These are phyloP conservation scores for Colletotrichum sublineola DNA, from an alignment of 2,329 filamentous ascomycete species.

Conservation along the genomic window DNA sequence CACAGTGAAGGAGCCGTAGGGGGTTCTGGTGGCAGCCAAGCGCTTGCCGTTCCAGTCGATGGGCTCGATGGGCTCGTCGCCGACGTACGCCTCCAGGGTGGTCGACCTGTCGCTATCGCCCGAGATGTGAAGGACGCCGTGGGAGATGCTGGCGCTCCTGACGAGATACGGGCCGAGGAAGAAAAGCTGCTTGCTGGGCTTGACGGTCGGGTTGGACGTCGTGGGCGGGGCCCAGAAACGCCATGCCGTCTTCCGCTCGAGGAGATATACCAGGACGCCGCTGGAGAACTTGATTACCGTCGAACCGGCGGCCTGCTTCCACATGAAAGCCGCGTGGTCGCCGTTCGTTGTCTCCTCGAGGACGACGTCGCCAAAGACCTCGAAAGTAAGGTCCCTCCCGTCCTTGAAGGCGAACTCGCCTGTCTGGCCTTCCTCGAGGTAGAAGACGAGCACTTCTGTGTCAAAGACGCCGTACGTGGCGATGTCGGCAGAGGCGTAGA, in stretches of 20 bases:
- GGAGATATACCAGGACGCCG: conserved; percentile 66
- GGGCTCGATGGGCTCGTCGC: conserved; percentile 68
- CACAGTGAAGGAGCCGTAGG: conserved; percentile 62
- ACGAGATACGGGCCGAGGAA: conserved; percentile 75
- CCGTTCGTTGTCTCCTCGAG: conserved; percentile 42
- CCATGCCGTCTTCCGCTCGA: conserved; percentile 76
- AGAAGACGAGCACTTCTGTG: conserved; percentile 74
- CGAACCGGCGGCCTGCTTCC: conserved; percentile 63
- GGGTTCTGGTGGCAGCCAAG: conserved; percentile 51
- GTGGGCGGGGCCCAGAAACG: conserved; percentile 75
- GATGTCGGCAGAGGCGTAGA: conserved; percentile 79
- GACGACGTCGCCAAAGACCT: conserved; percentile 51
- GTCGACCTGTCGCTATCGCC: conserved; percentile 80
- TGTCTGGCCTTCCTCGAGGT: conserved; percentile 69
- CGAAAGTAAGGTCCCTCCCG: conserved; percentile 50
- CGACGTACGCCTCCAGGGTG: conserved; percentile 67
- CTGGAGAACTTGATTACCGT: conserved; percentile 64
- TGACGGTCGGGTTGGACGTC: conserved; percentile 50
- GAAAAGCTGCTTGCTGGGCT: conserved; percentile 65
- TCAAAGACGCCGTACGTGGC: conserved; percentile 71
- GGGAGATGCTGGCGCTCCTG: conserved; percentile 69
- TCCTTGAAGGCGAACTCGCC: conserved; percentile 70
- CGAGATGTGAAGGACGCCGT: conserved; percentile 69
- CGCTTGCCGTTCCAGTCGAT: conserved; percentile 68
- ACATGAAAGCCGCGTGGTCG: conserved; percentile 50